These are phyloP conservation scores for Petasospora rhodanensis DNA, from an alignment of 1,139 yeast species.

Conservation along the genomic window DNA sequence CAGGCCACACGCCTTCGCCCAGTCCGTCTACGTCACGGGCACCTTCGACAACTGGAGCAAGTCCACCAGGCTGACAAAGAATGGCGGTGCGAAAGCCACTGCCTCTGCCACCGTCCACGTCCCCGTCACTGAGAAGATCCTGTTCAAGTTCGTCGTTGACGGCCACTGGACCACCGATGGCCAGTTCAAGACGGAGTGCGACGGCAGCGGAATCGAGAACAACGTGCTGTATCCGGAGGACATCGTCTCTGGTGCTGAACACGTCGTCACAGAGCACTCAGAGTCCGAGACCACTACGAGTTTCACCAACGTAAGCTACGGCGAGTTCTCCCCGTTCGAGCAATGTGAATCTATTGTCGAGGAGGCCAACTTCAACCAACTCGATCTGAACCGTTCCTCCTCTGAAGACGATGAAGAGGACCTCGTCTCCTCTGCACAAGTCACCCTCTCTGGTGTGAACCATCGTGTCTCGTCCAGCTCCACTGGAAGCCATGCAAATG, in stretches of 20 bases:
- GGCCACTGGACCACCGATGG: constrained; percentile 53
- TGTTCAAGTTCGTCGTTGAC: constrained; percentile 63
- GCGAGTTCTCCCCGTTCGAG: constrained; percentile 15
- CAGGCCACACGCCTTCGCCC: constrained; percentile 17
- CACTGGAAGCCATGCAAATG: no score
- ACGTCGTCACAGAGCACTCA: constrained; percentile 4
- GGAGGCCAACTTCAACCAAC: background rate
- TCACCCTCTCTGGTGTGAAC: constrained; percentile 16
- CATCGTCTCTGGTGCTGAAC: constrained; percentile 21
- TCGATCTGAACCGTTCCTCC: constrained; percentile 5
- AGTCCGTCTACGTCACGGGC: constrained; percentile 38
- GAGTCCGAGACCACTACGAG: constrained; percentile 14
- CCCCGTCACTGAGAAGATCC: constrained; percentile 36
- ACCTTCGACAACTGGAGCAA: constrained; percentile 62
- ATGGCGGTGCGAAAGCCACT: constrained; percentile 40
- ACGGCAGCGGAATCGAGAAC: constrained; percentile 47
- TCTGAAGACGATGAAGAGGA: constrained; percentile 20
- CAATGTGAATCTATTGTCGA: constrained; percentile 6
- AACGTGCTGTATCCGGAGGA: constrained; percentile 44
- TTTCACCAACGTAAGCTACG: constrained; percentile 13
- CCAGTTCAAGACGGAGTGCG: constrained; percentile 37
- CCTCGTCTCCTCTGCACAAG: constrained; percentile 22
- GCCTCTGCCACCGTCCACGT: constrained; percentile 36
- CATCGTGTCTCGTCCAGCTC: constrained; percentile 1
- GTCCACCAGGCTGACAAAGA: constrained; percentile 41